Evolutionary conservation across 2,329 filamentous ascomycete species (phyloP), one percentile per base, ranked within the genome.

Genomic region (Ceratocystis diversiconidia): DNA sequence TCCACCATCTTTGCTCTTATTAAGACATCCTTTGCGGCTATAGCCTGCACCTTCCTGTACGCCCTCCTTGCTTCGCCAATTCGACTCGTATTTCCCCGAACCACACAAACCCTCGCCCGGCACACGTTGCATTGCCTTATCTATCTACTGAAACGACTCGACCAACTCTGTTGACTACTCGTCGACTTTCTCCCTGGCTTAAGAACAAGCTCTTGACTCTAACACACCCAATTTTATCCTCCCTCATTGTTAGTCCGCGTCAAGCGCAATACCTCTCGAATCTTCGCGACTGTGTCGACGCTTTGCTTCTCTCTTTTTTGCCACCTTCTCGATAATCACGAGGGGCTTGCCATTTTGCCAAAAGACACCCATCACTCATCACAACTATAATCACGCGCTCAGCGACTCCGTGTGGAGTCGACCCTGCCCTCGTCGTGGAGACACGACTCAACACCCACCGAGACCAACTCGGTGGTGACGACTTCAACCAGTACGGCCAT

Each of bases 401-500:
- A 64, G 62, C 63, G 66, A 65, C 66, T 67, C 66, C 66, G 28
- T 32, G 43, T 44, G 64, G 66, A 68, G 64, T 68, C 64, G 64
- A 61, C 64, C 64, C 62, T 66, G 36, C 61, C 36, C 61, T 66
- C 66, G 66, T 55, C 55, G 64, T 68, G 66, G 66, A 64, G 64
- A 66, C 64, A 60, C 64, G 64, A 41, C 46, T 68, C 55, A 64
- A 68, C 25, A 66, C 66, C 66, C 66, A 64, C 66, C 66, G 66
- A 65, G 66, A 68, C 25, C 46, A 61, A 61, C 66, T 68, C 66
- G 66, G 66, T 65, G 66, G 66, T 64, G 66, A 68, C 65, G 64
- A 68, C 66, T 68, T 66, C 50, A 61, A 65, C 46, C 66, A 68
- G 62, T 68, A 64, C 61, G 64, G 64, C 36, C 64, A 68, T 64